These are phyloP conservation scores for Emergomyces africanus DNA, from an alignment of 2,329 filamentous ascomycete genomes.

Conservation along the genomic window DNA sequence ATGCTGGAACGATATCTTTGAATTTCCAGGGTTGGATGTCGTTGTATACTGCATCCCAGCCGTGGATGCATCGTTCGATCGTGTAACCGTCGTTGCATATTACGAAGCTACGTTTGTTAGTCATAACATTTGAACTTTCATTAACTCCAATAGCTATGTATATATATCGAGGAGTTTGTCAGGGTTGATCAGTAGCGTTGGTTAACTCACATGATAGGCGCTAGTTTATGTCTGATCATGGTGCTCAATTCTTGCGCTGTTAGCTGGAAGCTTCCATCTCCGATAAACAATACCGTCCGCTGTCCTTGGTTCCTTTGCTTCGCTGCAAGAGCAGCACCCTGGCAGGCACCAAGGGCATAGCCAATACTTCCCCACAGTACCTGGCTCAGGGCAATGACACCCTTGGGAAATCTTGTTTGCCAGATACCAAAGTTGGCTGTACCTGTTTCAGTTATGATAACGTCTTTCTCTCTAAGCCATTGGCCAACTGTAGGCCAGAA, in stretches of 20 bases:
- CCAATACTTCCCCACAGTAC: slow-evolving; percentile 49
- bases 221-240: slow-evolving; percentile 58
- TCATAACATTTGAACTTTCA: neutral
- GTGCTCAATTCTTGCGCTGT: slow-evolving; percentile 73
- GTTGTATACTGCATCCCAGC: slow-evolving; percentile 64
- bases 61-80: slow-evolving; percentile 75
- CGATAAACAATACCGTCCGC: slow-evolving; percentile 69
- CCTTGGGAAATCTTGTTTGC: slow-evolving; percentile 37
- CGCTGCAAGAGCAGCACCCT: slow-evolving; percentile 43
- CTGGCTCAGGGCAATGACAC: slow-evolving; percentile 37
- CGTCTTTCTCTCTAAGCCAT: slow-evolving; percentile 40
- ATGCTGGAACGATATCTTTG: slow-evolving; percentile 52
- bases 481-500: slow-evolving; percentile 37
- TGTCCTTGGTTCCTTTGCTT: slow-evolving; percentile 20
- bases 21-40: slow-evolving; percentile 63
- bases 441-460: slow-evolving; percentile 46
- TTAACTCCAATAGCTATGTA: neutral
- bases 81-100: slow-evolving; percentile 78
- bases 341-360: slow-evolving; percentile 46
- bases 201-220: slow-evolving; percentile 53
- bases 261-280: slow-evolving; percentile 74
- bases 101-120: slow-evolving; percentile 39
- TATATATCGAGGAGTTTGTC: neutral
- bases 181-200: neutral
- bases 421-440: slow-evolving; percentile 44